phyloP scores from a whole-genome alignment of 495 filamentous ascomycete genomes.

The Podospora pseudoanserina region DNA sequence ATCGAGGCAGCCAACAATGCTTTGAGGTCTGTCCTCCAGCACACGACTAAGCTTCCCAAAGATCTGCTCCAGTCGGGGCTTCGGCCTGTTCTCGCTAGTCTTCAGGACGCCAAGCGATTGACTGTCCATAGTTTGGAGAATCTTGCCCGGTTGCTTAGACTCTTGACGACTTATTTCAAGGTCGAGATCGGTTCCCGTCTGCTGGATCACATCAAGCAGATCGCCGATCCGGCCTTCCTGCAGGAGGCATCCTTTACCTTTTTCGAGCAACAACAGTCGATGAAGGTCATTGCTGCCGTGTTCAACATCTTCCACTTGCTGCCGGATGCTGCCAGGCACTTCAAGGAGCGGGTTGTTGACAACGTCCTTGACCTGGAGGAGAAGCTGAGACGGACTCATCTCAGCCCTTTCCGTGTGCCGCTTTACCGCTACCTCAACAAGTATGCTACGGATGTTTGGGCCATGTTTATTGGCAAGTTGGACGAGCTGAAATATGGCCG shows the following conservation, averaged over 20 bases:
- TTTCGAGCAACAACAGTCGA: constrained; percentile 83
- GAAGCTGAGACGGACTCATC: constrained; percentile 80
- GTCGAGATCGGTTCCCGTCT: constrained; percentile 91
- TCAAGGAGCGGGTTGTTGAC: constrained; percentile 84
- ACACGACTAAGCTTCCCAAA: constrained; percentile 89
- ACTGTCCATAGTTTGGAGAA: constrained; percentile 89
- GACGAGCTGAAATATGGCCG: constrained; percentile 82
- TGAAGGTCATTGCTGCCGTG: constrained; percentile 89
- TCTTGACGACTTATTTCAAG: constrained; percentile 98
- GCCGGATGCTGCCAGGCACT: constrained; percentile 80
- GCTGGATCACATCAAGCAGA: constrained; percentile 85
- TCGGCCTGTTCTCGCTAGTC: constrained; percentile 88
- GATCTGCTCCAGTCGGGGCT: constrained; percentile 92
- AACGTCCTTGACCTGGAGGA: constrained; percentile 85
- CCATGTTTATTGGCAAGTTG: constrained; percentile 68
- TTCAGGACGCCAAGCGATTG: constrained; percentile 88
- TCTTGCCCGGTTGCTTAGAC: constrained; percentile 77
- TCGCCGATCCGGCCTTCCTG: constrained; percentile 73
- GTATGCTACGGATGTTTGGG: constrained; percentile 84
- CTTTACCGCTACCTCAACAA: constrained; percentile 92
- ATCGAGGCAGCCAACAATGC: constrained; percentile 92
- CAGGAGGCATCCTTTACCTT: constrained; percentile 92
- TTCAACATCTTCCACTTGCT: constrained; percentile 96
- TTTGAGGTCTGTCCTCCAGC: constrained; percentile 75
- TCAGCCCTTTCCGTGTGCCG: constrained; percentile 86